Conservation (phyloP, 1,284 basidiomycete genomes). For the Coniophora puteana region DNA sequence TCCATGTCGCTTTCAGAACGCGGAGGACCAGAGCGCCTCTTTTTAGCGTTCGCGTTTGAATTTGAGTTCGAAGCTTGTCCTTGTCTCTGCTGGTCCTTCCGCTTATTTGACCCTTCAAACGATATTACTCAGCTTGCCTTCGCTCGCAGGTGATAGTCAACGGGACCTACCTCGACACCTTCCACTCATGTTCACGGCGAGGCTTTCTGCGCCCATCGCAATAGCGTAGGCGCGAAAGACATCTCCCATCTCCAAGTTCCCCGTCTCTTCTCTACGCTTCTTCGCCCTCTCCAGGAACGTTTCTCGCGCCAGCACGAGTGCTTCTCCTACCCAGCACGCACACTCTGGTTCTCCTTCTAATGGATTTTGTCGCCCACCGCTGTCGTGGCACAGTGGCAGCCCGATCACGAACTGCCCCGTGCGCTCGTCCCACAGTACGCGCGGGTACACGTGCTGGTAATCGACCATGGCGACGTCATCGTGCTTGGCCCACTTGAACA, state of each 20-base stretch:
- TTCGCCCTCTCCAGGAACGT: background rate
- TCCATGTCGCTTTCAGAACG: too few relatives aligned
- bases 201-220: background rate
- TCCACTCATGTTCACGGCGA: background rate
- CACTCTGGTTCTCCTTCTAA: slow-evolving; percentile 6
- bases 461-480: slow-evolving; percentile 13
- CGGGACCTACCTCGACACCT: background rate
- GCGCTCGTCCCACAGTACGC: slow-evolving; percentile 9
- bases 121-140: too few relatives aligned
- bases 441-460: slow-evolving; percentile 11
- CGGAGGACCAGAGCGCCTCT: too few relatives aligned
- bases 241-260: background rate
- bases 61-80: too few relatives aligned
- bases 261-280: background rate
- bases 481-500: slow-evolving; percentile 9
- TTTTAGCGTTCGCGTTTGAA: too few relatives aligned
- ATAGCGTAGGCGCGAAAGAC: background rate
- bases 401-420: slow-evolving; percentile 13
- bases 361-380: too few relatives aligned
- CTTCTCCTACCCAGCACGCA: slow-evolving; percentile 8
- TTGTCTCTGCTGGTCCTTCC: too few relatives aligned
- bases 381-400: slow-evolving; percentile 4
- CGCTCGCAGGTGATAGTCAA: background rate
- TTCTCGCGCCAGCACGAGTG: background rate
- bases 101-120: too few relatives aligned